Percentiles rank a stretch among this genome's conserved stretches.
phyloP scores from a whole-genome alignment of 352 stramenopile species.

The Salisapilia sapeloensis region DNA sequence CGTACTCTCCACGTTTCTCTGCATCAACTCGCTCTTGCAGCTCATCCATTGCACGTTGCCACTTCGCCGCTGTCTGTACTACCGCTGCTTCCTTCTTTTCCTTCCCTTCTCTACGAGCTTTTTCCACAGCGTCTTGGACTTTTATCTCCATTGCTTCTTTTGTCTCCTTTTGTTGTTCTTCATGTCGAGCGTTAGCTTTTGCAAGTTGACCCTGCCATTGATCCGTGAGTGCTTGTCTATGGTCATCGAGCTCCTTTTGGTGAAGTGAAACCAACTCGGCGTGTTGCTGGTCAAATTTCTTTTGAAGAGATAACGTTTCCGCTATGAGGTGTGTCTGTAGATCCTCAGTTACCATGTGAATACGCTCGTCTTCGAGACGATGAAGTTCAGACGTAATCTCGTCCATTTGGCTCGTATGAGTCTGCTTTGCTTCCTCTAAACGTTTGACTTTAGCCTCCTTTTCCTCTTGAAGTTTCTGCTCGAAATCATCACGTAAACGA shows the following conservation, averaged over 20 bases:
- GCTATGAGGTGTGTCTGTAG: too few relatives aligned
- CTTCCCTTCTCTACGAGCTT: too few relatives aligned
- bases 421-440: slow-evolving; percentile 3
- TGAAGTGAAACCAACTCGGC: slow-evolving; percentile 10
- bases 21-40: slow-evolving; percentile 38
- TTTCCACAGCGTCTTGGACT: too few relatives aligned
- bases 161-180: slow-evolving; percentile 34
- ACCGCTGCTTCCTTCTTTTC: slow-evolving; percentile 33
- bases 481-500: too few relatives aligned
- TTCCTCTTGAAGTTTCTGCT: slow-evolving; percentile 4
- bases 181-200: too few relatives aligned
- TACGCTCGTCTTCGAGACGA: too few relatives aligned
- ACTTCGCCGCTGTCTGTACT: slow-evolving; percentile 50
- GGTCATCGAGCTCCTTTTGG: slow-evolving; percentile 13
- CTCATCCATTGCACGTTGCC: slow-evolving; percentile 48
- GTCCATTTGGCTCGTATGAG: not conserved
- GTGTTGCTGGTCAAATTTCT: slow-evolving; percentile 11
- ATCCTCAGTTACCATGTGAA: too few relatives aligned
- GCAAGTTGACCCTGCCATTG: slow-evolving; percentile 15
- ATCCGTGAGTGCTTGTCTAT: slow-evolving; percentile 11
- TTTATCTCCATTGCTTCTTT: too few relatives aligned
- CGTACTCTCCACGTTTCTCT: slow-evolving; percentile 43
- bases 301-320: not conserved
- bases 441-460: slow-evolving; percentile 11
- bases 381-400: too few relatives aligned